Evolutionary conservation across 306 rosid species (phyloP), one percentile per base, ranked within the genome.

Genomic region (Pterocarpus santalinus): DNA sequence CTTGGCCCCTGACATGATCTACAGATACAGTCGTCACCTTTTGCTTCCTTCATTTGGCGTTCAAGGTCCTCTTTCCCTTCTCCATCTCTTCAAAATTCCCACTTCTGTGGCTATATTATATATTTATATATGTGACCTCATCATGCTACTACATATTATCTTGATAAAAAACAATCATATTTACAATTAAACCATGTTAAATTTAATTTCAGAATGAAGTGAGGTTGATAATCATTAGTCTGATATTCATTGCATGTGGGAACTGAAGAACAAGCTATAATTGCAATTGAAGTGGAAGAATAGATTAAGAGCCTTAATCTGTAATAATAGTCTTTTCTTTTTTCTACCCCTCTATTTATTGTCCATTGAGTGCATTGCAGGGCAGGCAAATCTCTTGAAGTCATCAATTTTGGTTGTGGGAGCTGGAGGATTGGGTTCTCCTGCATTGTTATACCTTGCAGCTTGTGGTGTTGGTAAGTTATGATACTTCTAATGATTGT

Each of bases 371-470:
- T 88, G 69, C 81, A 94, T 43, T 88, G 69, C 82, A 94, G 98
- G 84, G 67, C 99, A 95, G 76, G 90, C 89, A 61, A 91, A 84
- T 87, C 88, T 95, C 8, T 81, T 89, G 63, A 95, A 90, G 72
- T 87, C 99, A 2, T 93, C 96, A 62, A 85, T 95, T 75, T 87
- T 93, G 68, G 98, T 95, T 43, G 92, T 93, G 75, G 99, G 99
- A 80, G 99, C 97, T 36, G 99, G 99, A 47, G 99, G 99, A 39
- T 86, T 95, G 83, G 97, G 99, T 71, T 94, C 99, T 38, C 95
- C 97, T 10, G 99, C 97, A 2, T 86, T 95, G 79, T 81, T 95
- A 58, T 93, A 95, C 86, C 92, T 95, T 56, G 97, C 94, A 32
- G 97, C 99, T 79, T 78, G 90, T 82, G 99, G 99, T 71, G 94